A percentile compares a stretch with the other conserved stretches of the same genome.
These are phyloP conservation scores for Sungouiella blattae DNA, from an alignment of 805 yeast genomes.

Conservation along the genomic window DNA sequence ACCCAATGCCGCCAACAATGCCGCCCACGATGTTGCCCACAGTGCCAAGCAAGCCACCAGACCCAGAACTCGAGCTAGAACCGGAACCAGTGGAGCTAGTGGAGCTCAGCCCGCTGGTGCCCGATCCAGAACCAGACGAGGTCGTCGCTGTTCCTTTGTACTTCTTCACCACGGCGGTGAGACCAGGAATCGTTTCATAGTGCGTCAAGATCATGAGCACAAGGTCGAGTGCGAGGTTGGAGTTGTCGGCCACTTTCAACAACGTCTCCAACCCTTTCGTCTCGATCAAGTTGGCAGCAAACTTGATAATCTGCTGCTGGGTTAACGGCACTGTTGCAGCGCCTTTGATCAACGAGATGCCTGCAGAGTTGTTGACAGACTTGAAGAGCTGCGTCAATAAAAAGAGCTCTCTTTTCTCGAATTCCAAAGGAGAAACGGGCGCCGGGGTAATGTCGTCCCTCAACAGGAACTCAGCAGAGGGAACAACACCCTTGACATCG, in stretches of 20 bases:
- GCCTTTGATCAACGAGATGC: constrained; percentile 16
- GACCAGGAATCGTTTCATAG: constrained; percentile 17
- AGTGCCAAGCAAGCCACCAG: constrained; percentile 8
- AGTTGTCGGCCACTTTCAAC: constrained; percentile 22
- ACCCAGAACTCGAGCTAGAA: background rate
- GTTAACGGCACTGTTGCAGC: constrained; percentile 22
- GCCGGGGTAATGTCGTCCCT: too few relatives aligned
- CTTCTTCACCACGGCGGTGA: constrained; percentile 11
- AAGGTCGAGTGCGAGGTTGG: constrained; percentile 25
- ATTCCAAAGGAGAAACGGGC: too few relatives aligned
- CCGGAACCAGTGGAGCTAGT: constrained; percentile 1
- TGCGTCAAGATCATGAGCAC: constrained; percentile 18
- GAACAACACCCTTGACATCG: constrained; percentile 1
- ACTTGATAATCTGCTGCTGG: constrained; percentile 22
- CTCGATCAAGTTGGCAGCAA: constrained; percentile 21
- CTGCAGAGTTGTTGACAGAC: constrained; percentile 19
- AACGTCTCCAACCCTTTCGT: constrained; percentile 19
- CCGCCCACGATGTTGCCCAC: too few relatives aligned
- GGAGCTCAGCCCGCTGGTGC: too few relatives aligned
- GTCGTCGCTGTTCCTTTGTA: constrained; percentile 8
- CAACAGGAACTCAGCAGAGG: constrained; percentile 2
- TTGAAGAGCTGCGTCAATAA: constrained; percentile 22
- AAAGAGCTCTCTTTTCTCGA: constrained; percentile 13
- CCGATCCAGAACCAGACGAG: too few relatives aligned
- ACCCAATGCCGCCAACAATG: constrained; percentile 3